A percentile compares a stretch with the other conserved stretches of the same genome.
Conservation (phyloP, 2,329 filamentous ascomycete species). For the Penicillium thymicola region DNA sequence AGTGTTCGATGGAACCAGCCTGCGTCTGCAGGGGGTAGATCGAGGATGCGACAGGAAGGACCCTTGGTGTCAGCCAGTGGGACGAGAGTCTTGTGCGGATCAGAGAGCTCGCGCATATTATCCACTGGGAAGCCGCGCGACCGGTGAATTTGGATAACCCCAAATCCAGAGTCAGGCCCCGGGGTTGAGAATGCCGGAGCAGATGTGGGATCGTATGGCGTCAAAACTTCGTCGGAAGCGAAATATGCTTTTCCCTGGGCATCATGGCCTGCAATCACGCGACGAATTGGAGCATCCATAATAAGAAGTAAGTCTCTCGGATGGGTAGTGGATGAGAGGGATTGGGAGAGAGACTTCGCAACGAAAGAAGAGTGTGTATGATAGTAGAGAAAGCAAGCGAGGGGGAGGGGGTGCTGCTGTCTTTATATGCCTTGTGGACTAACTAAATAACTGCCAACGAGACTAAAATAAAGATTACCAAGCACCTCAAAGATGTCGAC, state of each 20-base stretch:
- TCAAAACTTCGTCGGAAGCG: conserved; percentile 23
- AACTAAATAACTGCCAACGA: not conserved
- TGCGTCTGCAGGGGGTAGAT: conserved; percentile 17
- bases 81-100: conserved; percentile 23
- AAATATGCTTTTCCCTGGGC: conserved; percentile 27
- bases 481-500: not conserved
- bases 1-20: conserved; percentile 28
- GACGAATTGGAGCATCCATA: conserved; percentile 20
- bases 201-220: conserved; percentile 26
- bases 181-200: conserved; percentile 19
- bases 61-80: conserved; percentile 25
- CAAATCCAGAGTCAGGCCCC: conserved; percentile 21
- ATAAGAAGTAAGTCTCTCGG: not conserved
- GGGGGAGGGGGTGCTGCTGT: no score
- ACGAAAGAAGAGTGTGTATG: not conserved
- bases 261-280: conserved; percentile 23
- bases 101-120: conserved; percentile 19
- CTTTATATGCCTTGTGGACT: not conserved
- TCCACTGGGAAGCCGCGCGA: conserved; percentile 26
- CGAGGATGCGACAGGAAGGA: conserved; percentile 20
- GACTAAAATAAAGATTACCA: not conserved
- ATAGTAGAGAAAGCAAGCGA: not conserved
- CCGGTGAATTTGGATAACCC: conserved; percentile 27
- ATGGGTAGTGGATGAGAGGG: not conserved
- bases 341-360: not conserved